Conservation (phyloP, 202 grass and related monocot species). For the Bolboschoenoplectus hybrid region DNA sequence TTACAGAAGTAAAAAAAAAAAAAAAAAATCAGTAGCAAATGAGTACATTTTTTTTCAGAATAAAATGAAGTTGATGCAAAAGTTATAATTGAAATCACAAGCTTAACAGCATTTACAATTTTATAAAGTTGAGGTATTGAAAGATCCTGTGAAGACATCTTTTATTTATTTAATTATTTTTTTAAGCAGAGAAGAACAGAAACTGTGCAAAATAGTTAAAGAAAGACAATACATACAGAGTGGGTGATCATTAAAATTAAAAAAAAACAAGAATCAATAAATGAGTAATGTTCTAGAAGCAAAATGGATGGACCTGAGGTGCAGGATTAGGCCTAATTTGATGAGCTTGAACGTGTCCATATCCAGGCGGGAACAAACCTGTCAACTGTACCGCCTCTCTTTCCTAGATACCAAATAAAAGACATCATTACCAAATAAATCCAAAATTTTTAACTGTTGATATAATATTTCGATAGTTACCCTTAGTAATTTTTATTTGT, state of each 20-base stretch:
- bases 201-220: background rate
- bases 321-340: constrained; percentile 73
- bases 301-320: constrained; percentile 51
- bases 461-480: constrained; percentile 12
- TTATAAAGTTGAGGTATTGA: background rate
- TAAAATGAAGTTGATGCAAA: constrained; percentile 8
- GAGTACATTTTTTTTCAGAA: background rate
- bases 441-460: constrained; percentile 6
- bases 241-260: background rate
- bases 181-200: background rate
- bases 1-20: background rate
- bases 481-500: background rate
- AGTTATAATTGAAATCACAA: constrained; percentile 21
- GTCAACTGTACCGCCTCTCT: constrained; percentile 67
- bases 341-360: constrained; percentile 61
- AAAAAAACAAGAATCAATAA: background rate
- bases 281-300: constrained; percentile 29
- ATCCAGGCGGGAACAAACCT: constrained; percentile 72
- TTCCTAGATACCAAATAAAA: constrained; percentile 56
- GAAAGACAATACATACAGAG: background rate
- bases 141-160: background rate
- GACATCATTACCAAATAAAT: background rate
- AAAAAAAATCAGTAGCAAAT: background rate
- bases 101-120: constrained; percentile 6
- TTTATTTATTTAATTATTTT: background rate